Base-by-base conservation (phyloP, 1,284 basidiomycete genomes). In the Cutaneotrichosporon dermatis region DNA sequence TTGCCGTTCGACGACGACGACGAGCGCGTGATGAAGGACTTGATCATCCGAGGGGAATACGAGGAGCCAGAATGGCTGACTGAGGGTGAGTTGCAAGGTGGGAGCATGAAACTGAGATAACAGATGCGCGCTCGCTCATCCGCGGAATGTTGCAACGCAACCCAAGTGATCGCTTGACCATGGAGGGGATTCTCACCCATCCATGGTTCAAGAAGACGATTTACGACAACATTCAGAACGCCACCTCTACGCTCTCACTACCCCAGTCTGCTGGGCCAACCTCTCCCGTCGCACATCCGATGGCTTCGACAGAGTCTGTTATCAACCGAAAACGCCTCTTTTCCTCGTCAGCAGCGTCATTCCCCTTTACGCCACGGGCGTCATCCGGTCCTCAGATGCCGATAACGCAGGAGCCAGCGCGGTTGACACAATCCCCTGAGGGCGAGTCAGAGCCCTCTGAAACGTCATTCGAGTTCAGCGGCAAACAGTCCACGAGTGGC, bases 1-100 rank as follows among this genome's bases (percentile, higher is more conserved):
- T 80, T 98, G n/a, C 95, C 95, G 0, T 98, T 98, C 69, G 95
- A 98, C 69, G 92, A 98, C 69, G 96, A 99, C 62, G 88, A 98
- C 72, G 96, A 99, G 78, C 79, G 82, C 40, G 74, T 89, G 39
- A 98, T 98, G 92, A 88, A 88, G 67, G 81, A 84, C 53, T 88
- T 90, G 75, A 92, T 99, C 64, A 85, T 92, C 57, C 81, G 85
- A 62, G 91, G 89, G n/a, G 85, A 89, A 49, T 97, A 88, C 71
- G 91, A 95, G 62, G 88, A 96, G 68, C 94, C 93, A 5, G 85
- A 86, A 61, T 99, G 89, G 92, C 81, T 96, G 15, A 90, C 91
- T 12, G 80, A 84, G 69, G 90, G 93, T 92, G 64, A 57, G 78
- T 15, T 11, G 16, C 36, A n/a, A n/a, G n/a, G n/a, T n/a, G n/a